Evolutionary conservation across 805 yeast genomes (phyloP).

Genomic region (Barnettozyma californica): DNA sequence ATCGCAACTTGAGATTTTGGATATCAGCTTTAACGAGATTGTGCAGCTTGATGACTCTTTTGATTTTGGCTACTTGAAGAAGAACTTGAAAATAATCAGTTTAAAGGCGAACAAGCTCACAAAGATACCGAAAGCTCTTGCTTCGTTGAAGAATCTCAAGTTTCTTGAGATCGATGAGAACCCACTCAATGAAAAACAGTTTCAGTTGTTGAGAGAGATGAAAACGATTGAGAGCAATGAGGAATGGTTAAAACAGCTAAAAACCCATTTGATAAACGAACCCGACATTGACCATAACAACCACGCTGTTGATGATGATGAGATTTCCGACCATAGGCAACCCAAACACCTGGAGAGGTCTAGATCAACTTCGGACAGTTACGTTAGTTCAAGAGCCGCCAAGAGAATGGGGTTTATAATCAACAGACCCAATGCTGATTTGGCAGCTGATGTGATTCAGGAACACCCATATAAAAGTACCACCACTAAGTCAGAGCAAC

Average conservation of each 20-base stretch:
- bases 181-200: conserved; percentile 50
- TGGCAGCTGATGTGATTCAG: conserved; percentile 19
- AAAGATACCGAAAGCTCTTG: conserved; percentile 47
- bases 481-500: not conserved
- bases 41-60: conserved; percentile 41
- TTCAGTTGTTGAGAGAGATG: conserved; percentile 31
- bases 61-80: conserved; percentile 34
- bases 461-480: conserved; percentile 19
- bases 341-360: conserved; percentile 22
- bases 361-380: conserved; percentile 36
- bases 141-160: conserved; percentile 45
- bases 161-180: conserved; percentile 59
- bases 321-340: not conserved
- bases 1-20: conserved; percentile 54
- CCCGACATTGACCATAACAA: not conserved
- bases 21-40: conserved; percentile 54
- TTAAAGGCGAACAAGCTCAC: conserved; percentile 54
- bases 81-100: conserved; percentile 50
- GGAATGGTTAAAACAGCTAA: conserved; percentile 36
- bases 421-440: conserved; percentile 30
- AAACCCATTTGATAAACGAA: conserved; percentile 7
- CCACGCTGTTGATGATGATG: conserved; percentile 1
- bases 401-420: conserved; percentile 73
- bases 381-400: conserved; percentile 57
- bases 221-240: conserved; percentile 32